These are phyloP conservation scores for Amanita inopinata DNA, from an alignment of 768 basidiomycete species.

Conservation along the genomic window DNA sequence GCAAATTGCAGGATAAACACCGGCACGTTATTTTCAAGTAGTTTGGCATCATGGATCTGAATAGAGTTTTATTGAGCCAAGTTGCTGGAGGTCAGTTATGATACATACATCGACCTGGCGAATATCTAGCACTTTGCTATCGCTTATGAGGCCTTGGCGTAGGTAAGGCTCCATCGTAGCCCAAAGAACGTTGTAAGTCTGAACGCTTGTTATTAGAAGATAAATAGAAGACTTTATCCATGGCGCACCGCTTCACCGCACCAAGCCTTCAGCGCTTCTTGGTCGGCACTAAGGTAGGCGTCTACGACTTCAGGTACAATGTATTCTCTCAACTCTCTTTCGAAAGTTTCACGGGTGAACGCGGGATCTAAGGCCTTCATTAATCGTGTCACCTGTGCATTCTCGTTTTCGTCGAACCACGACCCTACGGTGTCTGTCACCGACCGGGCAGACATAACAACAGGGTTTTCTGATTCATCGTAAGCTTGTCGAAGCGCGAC, in stretches of 20 bases:
- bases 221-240: slow-evolving; percentile 8
- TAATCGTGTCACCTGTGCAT: slow-evolving; percentile 83
- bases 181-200: slow-evolving; percentile 99
- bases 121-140: slow-evolving; percentile 93
- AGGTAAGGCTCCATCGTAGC: slow-evolving; percentile 95
- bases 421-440: slow-evolving; percentile 81
- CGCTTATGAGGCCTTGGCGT: slow-evolving; percentile 81
- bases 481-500: slow-evolving; percentile 56
- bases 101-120: slow-evolving; percentile 86
- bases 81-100: background rate
- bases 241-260: slow-evolving; percentile 85
- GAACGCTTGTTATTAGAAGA: background rate
- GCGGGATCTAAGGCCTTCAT: slow-evolving; percentile 84
- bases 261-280: slow-evolving; percentile 80
- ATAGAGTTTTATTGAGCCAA: background rate
- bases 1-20: slow-evolving; percentile 88
- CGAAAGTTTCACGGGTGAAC: slow-evolving; percentile 81
- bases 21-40: slow-evolving; percentile 83
- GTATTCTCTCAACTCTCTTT: slow-evolving; percentile 88
- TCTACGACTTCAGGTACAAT: slow-evolving; percentile 98
- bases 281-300: slow-evolving; percentile 87
- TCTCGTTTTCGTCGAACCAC: slow-evolving; percentile 97
- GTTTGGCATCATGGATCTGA: slow-evolving; percentile 77
- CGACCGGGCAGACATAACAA: slow-evolving; percentile 70
- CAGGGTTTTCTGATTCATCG: slow-evolving; percentile 89